Evolutionary conservation across 2,329 filamentous ascomycete species (phyloP), one percentile per base, ranked within the genome.

Genomic region (Penicillium freii): DNA sequence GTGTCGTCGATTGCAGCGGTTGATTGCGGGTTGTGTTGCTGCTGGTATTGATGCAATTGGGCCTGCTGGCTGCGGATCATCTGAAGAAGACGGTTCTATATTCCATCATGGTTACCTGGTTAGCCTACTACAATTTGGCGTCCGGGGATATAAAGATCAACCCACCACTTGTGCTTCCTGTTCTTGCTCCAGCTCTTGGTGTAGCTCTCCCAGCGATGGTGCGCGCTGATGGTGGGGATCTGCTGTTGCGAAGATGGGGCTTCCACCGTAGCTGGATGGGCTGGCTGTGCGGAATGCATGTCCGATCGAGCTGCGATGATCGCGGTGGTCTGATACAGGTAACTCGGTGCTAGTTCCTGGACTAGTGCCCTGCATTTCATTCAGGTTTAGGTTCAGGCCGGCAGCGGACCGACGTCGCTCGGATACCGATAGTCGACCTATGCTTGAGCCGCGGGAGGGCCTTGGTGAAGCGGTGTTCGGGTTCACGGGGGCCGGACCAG

Each of bases 131-230:
- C 36, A 29, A 23, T 19, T 25, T 4, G 5, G 15, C 17, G 21
- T 38, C 21, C 19, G 23, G 7, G 15, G n/a, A 42, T 44, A 21
- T 44, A 27, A 19, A 13, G 8, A 21, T 40, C 8, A 38, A 68
- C 74, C 59, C 71, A 80, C 77, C 67, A 81, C 79, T 72, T 81
- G 79, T 17, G 77, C 78, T 66, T 81, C 79, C 61, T 81, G 79
- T 61, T 81, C 79, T 62, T 81, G 77, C 61, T 81, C 79, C 44
- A 81, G 62, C 59, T 80, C 78, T 61, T 81, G 79, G 64, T 81
- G 79, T 31, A 81, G 67, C 63, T 81, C 78, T 25, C 79, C 79
- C 33, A 81, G 61, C 31, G 77, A 80, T 6, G 78, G 78, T 25
- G 78, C 70, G 10, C 79, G 75, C 44, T 80, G 78, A 44, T 80